A percentile compares a stretch with the other conserved stretches of the same genome.
Evolutionary conservation across 148 eudicot species (phyloP).

Genomic region (Pouteria glomerata): DNA sequence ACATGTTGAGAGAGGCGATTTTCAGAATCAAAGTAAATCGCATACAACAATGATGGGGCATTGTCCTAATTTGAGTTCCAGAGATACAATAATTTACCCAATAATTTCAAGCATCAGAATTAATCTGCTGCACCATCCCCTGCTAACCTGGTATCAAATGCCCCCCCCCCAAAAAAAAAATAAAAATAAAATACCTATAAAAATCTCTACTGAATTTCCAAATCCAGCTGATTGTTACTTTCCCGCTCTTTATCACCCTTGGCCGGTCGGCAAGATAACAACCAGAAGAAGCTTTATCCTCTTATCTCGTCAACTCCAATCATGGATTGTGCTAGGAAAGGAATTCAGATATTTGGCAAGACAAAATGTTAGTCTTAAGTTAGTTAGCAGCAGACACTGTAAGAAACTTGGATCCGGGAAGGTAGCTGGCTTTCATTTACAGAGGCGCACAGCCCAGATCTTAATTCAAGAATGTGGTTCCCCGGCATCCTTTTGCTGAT

Average conservation of each 20-base stretch:
- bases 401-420: neutral
- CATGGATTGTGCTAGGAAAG: neutral
- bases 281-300: neutral
- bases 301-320: neutral
- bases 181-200: neutral
- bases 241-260: neutral
- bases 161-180: neutral
- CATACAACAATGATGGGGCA: neutral
- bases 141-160: neutral
- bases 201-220: neutral
- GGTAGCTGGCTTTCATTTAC: slow-evolving; percentile 3
- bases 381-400: neutral
- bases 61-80: neutral
- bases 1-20: neutral
- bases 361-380: neutral
- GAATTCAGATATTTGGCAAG: neutral
- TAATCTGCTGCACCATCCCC: neutral
- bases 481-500: neutral
- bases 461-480: neutral
- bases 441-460: neutral
- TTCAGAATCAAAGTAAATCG: neutral
- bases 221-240: neutral
- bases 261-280: neutral
- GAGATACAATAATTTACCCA: neutral
- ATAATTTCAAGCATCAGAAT: neutral